Conservation (phyloP, 805 yeast species). For the Zygoascus tannicola region DNA sequence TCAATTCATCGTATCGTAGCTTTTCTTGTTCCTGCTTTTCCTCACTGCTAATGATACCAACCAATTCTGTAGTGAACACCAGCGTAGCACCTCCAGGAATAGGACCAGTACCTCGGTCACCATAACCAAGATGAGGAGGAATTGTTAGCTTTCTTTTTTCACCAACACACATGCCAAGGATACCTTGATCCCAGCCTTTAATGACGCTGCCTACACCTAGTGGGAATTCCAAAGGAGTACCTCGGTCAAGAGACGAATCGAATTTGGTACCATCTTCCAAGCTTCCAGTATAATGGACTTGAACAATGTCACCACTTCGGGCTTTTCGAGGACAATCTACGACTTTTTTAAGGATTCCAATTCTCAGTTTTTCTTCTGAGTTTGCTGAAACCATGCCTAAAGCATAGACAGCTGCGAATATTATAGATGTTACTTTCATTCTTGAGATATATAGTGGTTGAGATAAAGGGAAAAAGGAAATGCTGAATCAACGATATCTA, state of each 20-base stretch:
- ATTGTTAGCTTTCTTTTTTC: constrained; percentile 72
- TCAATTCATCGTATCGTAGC: too few relatives aligned
- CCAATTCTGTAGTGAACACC: constrained; percentile 56
- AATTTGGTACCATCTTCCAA: constrained; percentile 61
- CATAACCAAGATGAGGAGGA: constrained; percentile 74
- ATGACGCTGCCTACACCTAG: constrained; percentile 77
- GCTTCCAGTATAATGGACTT: constrained; percentile 73
- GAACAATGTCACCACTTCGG: constrained; percentile 53
- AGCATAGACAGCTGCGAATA: background rate
- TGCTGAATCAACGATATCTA: too few relatives aligned
- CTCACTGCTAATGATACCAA: constrained; percentile 38
- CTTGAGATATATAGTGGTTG: too few relatives aligned
- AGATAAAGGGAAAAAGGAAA: background rate
- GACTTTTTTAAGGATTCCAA: constrained; percentile 40
- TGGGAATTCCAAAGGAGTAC: constrained; percentile 58
- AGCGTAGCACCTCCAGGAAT: constrained; percentile 75
- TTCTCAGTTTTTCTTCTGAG: background rate
- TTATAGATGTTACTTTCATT: background rate
- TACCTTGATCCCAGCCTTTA: constrained; percentile 86
- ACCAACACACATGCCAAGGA: constrained; percentile 77
- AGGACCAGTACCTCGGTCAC: constrained; percentile 58
- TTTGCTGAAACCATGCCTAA: background rate
- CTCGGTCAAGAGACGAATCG: constrained; percentile 62
- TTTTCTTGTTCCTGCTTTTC: constrained; percentile 6
- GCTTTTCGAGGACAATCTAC: constrained; percentile 52